These are phyloP conservation scores for Ophidiomyces ophidiicola DNA, from an alignment of 2,329 filamentous ascomycete species.

Conservation along the genomic window DNA sequence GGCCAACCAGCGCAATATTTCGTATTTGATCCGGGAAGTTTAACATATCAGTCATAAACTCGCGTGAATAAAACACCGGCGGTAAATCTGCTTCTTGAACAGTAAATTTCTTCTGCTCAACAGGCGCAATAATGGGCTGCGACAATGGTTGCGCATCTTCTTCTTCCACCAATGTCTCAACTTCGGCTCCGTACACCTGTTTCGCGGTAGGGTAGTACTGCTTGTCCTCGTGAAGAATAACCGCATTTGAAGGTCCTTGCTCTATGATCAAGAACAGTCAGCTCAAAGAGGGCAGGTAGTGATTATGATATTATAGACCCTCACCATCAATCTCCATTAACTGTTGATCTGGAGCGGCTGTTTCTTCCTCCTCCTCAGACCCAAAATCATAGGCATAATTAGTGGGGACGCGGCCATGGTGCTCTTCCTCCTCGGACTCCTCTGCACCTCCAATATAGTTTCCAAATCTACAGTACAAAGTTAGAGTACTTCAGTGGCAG, in stretches of 20 bases:
- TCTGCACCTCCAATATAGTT: slow-evolving; percentile 95
- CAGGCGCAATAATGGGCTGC: slow-evolving; percentile 83
- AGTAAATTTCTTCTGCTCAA: slow-evolving; percentile 91
- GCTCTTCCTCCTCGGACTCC: slow-evolving; percentile 76
- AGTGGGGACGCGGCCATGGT: slow-evolving; percentile 59
- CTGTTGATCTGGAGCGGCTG: slow-evolving; percentile 58
- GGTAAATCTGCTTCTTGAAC: slow-evolving; percentile 86
- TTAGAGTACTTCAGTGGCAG: slow-evolving; percentile 1
- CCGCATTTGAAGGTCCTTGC: slow-evolving; percentile 83
- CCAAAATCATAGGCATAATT: slow-evolving; percentile 68
- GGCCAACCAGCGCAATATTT: slow-evolving; percentile 82
- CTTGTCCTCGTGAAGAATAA: slow-evolving; percentile 97
- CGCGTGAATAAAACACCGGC: slow-evolving; percentile 71
- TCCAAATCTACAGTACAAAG: slow-evolving; percentile 59
- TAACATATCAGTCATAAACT: slow-evolving; percentile 92
- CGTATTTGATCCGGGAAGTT: slow-evolving; percentile 90
- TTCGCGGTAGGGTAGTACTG: slow-evolving; percentile 98
- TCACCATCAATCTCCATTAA: slow-evolving; percentile 85
- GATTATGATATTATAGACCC: background rate
- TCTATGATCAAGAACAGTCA: slow-evolving; percentile 35
- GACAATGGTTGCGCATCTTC: slow-evolving; percentile 90
- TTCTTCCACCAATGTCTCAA: slow-evolving; percentile 91
- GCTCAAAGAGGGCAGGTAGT: slow-evolving; percentile 8
- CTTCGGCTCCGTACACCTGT: slow-evolving; percentile 86
- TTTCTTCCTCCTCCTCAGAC: slow-evolving; percentile 48